A percentile compares a stretch with the other conserved stretches of the same genome.
phyloP scores from a whole-genome alignment of 305 asterid genomes.

The Rubia tinctorum region DNA sequence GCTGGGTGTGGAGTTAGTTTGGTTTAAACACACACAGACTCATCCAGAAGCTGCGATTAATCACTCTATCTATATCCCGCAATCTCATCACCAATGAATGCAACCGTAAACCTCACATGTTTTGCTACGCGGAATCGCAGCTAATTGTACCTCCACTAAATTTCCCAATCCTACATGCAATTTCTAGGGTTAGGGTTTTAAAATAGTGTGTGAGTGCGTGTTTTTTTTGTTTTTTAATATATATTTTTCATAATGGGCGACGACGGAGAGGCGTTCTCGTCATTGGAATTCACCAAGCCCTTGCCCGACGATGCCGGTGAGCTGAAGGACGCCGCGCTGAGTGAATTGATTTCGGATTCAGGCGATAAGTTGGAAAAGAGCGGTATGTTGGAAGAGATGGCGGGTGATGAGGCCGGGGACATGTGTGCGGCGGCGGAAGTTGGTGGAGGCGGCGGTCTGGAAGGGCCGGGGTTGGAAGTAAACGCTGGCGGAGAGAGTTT shows the following conservation, averaged over 20 bases:
- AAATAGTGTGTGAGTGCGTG: not conserved
- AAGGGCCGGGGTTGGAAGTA: constrained; percentile 19
- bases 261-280: constrained; percentile 29
- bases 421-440: constrained; percentile 14
- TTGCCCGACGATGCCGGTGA: constrained; percentile 16
- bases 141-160: not conserved
- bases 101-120: not conserved
- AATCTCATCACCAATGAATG: not conserved
- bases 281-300: constrained; percentile 30
- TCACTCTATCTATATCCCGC: not conserved
- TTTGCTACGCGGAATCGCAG: not conserved
- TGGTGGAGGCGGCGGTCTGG: constrained; percentile 21
- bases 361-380: constrained; percentile 20
- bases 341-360: constrained; percentile 26
- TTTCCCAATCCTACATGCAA: not conserved
- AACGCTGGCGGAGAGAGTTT: constrained; percentile 16
- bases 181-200: constrained; percentile 68
- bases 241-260: constrained; percentile 35
- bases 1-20: not conserved
- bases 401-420: constrained; percentile 10
- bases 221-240: not conserved
- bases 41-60: not conserved
- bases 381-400: constrained; percentile 11
- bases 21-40: not conserved
- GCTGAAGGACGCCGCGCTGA: constrained; percentile 25